Percentiles rank a stretch among this genome's conserved stretches.
Evolutionary conservation across 2,329 filamentous ascomycete genomes (phyloP).

Genomic region (Parascedosporium putredinis): DNA sequence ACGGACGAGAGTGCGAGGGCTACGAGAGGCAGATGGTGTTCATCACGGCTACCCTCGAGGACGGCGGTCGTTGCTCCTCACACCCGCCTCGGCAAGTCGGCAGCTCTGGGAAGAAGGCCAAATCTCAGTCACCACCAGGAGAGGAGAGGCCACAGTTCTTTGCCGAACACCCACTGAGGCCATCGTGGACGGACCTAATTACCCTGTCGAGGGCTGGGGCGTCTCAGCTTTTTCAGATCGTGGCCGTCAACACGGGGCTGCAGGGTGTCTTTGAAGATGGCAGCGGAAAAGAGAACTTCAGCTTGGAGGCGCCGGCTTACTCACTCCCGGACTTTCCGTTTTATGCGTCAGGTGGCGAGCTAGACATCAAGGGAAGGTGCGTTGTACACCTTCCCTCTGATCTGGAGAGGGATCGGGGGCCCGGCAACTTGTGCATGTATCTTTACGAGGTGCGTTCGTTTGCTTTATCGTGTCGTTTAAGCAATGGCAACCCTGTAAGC

Average conservation of each 20-base stretch:
- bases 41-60: slow-evolving; percentile 47
- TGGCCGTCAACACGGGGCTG: slow-evolving; percentile 34
- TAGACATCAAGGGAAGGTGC: slow-evolving; percentile 33
- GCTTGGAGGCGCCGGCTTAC: slow-evolving; percentile 26
- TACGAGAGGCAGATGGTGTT: slow-evolving; percentile 55
- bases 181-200: slow-evolving; percentile 40
- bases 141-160: slow-evolving; percentile 20
- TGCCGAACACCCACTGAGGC: slow-evolving; percentile 12
- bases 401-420: slow-evolving; percentile 18
- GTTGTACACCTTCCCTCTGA: slow-evolving; percentile 28
- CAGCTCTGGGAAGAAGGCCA: slow-evolving; percentile 25
- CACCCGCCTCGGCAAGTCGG: slow-evolving; percentile 32
- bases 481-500: too few species aligned
- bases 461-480: background rate
- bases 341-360: slow-evolving; percentile 22
- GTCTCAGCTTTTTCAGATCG: slow-evolving; percentile 24
- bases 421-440: slow-evolving; percentile 37
- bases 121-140: slow-evolving; percentile 15
- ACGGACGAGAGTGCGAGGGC: slow-evolving; percentile 47
- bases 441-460: slow-evolving; percentile 38
- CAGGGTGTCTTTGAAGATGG: slow-evolving; percentile 20
- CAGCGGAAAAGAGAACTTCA: slow-evolving; percentile 18
- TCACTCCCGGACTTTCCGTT: slow-evolving; percentile 26
- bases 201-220: slow-evolving; percentile 22
- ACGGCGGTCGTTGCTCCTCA: slow-evolving; percentile 44